Conservation (phyloP, 1,284 basidiomycete genomes). For the Earliella scabrosa region DNA sequence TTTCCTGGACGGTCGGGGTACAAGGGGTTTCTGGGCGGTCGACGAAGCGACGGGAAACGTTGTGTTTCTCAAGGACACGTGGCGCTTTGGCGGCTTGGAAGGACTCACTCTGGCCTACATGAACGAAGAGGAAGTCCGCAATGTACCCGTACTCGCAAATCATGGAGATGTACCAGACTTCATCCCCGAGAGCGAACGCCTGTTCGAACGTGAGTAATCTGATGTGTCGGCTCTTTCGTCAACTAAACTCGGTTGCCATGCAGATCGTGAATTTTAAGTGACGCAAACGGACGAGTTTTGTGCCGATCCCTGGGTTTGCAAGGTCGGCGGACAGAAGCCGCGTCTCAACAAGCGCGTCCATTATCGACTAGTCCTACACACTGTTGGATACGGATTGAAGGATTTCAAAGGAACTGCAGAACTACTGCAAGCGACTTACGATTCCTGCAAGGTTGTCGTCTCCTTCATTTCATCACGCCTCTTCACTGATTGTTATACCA, state of each 20-base stretch:
- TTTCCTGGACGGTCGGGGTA: not conserved
- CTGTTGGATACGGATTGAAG: not conserved
- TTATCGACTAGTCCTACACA: not conserved
- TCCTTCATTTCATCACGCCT: not conserved
- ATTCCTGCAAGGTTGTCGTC: conserved; percentile 1
- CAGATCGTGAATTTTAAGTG: too few relatives aligned
- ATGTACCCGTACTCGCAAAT: conserved; percentile 1
- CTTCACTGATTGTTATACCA: too few relatives aligned
- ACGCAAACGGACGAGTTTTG: not conserved
- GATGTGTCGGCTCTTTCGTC: not conserved
- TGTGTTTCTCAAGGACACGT: conserved; percentile 17
- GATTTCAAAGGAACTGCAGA: not conserved
- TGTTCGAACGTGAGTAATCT: not conserved
- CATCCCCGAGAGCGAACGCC: not conserved
- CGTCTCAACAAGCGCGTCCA: not conserved
- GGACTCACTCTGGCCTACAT: not conserved
- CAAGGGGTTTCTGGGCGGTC: conserved; percentile 15
- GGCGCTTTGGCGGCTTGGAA: conserved; percentile 7
- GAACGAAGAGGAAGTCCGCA: not conserved
- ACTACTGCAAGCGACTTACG: conserved; percentile 1
- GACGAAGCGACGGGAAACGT: not conserved
- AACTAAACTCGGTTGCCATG: not conserved
- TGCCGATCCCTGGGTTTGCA: not conserved
- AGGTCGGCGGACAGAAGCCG: not conserved
- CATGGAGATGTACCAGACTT: conserved; percentile 7